Evolutionary conservation across 768 basidiomycete genomes (phyloP), one percentile per base, ranked within the genome.

Genomic region (Russula ochroleuca): DNA sequence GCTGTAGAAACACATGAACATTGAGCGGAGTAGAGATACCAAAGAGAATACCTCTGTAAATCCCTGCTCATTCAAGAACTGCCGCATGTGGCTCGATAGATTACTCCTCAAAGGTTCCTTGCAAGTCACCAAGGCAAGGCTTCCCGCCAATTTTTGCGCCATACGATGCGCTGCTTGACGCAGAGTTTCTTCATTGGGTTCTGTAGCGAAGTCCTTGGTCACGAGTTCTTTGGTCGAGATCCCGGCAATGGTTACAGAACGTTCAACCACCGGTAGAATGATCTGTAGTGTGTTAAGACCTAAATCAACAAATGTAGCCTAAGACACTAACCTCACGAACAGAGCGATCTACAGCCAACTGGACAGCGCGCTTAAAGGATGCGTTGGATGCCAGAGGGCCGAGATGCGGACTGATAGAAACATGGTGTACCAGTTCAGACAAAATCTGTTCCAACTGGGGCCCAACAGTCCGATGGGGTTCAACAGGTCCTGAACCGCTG

Each of bases 161-260:
- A 98, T 98, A 40, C 94, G 74, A 73, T 97, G 94, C 14, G 91
- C 94, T 28, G 97, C 93, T 70, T 88, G 88, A 38, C 93, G 88
- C 70, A 99, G 76, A 73, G 91, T 95, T 55, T 89, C 86, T 70
- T 98, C 94, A 70, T 90, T 92, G 28, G 86, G 79, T 67, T 99
- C 97, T 56, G 91, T 92, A 3, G 90, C 94, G 68, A 95, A 99
- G 74, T 99, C 97, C 76, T 98, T 98, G 51, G 87, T 83, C 21
- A 97, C 92, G 11, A 99, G 80, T 72, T 99, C 97, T 43, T 94
- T 82, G 19, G 96, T 96, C 15, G 97, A 98, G 68, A 98, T 98
- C 28, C 94, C 94, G 13, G 96, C 96, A 68, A 99, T 98, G 0
- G 97, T 98, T 25, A 98, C 97, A 23, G 95, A 98, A 57, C 97